phyloP scores from a whole-genome alignment of 169 alveolate species.

The Plasmodium vinckei region DNA sequence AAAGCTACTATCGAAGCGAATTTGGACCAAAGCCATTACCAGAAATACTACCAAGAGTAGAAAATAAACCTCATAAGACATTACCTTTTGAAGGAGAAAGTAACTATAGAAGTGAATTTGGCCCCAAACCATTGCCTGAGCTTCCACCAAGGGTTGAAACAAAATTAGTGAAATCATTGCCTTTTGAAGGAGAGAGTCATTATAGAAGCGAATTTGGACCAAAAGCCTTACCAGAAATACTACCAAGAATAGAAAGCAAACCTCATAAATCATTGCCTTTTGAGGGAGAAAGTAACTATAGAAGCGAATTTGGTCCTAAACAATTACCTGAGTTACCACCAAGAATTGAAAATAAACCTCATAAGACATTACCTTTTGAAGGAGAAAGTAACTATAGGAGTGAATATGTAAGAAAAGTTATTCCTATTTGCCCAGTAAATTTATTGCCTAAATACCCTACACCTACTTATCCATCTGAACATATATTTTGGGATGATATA shows the following conservation, averaged over 20 bases:
- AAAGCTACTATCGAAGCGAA: constrained; percentile 77
- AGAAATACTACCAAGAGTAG: constrained; percentile 38
- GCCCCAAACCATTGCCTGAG: constrained; percentile 81
- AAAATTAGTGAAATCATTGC: constrained; percentile 58
- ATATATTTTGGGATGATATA: constrained; percentile 57
- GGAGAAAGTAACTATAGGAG: constrained; percentile 78
- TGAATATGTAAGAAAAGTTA: constrained; percentile 78
- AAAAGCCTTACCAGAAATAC: constrained; percentile 75
- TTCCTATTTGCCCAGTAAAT: constrained; percentile 75
- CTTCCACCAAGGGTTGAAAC: constrained; percentile 64
- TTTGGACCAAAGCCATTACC: constrained; percentile 81
- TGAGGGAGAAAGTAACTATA: constrained; percentile 78
- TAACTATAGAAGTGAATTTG: constrained; percentile 78
- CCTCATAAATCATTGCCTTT: constrained; percentile 77
- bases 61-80: constrained; percentile 44
- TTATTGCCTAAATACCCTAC: constrained; percentile 74
- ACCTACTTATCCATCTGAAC: constrained; percentile 74
- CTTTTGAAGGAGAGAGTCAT: constrained; percentile 78
- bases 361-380: constrained; percentile 80
- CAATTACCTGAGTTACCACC: constrained; percentile 69
- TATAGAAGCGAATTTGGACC: constrained; percentile 78
- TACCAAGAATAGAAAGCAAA: constrained; percentile 26
- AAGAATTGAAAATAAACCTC: constrained; percentile 36
- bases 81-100: constrained; percentile 79
- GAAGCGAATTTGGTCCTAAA: constrained; percentile 78